These are phyloP conservation scores for Haplosporangium gracile DNA, from an alignment of 192 early-diverging fungal genomes.

Conservation along the genomic window DNA sequence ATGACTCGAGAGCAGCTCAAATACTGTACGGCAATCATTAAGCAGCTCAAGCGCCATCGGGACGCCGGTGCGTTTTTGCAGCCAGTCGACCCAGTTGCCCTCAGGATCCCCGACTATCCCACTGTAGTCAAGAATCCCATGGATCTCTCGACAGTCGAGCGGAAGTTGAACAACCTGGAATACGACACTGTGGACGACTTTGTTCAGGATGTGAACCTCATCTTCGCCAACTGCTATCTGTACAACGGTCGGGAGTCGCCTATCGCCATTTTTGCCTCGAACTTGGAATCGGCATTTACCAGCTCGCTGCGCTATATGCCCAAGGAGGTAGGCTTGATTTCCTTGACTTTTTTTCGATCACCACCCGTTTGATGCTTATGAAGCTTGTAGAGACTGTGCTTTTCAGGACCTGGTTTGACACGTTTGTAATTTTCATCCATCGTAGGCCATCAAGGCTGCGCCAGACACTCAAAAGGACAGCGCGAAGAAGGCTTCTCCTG, in stretches of 20 bases:
- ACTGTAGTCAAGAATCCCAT: slow-evolving; percentile 82
- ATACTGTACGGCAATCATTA: slow-evolving; percentile 81
- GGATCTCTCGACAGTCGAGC: slow-evolving; percentile 83
- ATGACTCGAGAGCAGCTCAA: slow-evolving; percentile 89
- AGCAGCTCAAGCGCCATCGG: slow-evolving; percentile 81
- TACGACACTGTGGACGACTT: slow-evolving; percentile 79
- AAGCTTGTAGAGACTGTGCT: not conserved
- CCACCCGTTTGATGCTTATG: not conserved
- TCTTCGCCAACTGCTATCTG: slow-evolving; percentile 84
- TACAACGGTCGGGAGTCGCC: slow-evolving; percentile 85
- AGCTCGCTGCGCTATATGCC: slow-evolving; percentile 81
- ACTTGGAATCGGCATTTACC: slow-evolving; percentile 79
- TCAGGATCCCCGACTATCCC: slow-evolving; percentile 86
- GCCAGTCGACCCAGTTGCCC: slow-evolving; percentile 82
- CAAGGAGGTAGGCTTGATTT: slow-evolving; percentile 62
- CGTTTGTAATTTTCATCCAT: not conserved
- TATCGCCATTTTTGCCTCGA: slow-evolving; percentile 75
- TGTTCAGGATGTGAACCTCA: slow-evolving; percentile 75
- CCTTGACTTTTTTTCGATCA: not conserved
- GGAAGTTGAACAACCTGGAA: slow-evolving; percentile 70
- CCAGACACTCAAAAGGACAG: slow-evolving; percentile 20
- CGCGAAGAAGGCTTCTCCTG: slow-evolving; percentile 32
- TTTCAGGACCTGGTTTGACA: not conserved
- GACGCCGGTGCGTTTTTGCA: slow-evolving; percentile 89
- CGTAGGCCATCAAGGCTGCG: slow-evolving; percentile 26